Evolutionary conservation across 2,329 filamentous ascomycete species (phyloP).

Genomic region (Colletotrichum sublineola): DNA sequence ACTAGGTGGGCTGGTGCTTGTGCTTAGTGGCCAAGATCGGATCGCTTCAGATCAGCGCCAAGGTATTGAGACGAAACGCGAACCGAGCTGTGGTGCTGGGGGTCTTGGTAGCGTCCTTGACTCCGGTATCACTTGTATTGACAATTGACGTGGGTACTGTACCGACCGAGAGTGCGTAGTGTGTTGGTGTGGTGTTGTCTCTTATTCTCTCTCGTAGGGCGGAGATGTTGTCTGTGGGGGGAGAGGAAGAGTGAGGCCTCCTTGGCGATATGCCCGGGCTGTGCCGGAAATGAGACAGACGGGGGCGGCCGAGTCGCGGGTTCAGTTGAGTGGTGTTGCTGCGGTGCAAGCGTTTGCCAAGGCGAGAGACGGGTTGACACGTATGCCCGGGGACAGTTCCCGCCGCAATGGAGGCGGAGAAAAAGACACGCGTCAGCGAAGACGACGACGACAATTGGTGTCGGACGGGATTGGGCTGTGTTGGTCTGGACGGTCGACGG

Average conservation of each 20-base stretch:
- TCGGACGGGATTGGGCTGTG: slow-evolving; percentile 30
- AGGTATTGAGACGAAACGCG: slow-evolving; percentile 40
- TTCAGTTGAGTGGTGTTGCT: not conserved
- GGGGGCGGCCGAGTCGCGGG: slow-evolving; percentile 6
- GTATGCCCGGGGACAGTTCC: slow-evolving; percentile 19
- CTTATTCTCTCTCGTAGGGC: slow-evolving; percentile 1
- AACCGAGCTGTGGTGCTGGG: slow-evolving; percentile 38
- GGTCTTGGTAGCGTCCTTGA: slow-evolving; percentile 6
- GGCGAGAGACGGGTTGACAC: slow-evolving; percentile 14
- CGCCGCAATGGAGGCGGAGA: slow-evolving; percentile 1
- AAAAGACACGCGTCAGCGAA: slow-evolving; percentile 9
- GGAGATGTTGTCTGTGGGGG: not conserved
- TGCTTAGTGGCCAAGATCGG: slow-evolving; percentile 36
- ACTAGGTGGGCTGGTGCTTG: slow-evolving; percentile 16
- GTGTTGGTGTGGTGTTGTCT: not conserved
- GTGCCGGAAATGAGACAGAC: slow-evolving; percentile 23
- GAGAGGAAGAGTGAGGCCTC: slow-evolving; percentile 27
- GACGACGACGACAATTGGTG: not conserved
- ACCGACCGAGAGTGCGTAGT: not conserved
- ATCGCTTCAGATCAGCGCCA: slow-evolving; percentile 38
- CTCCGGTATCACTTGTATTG: not conserved
- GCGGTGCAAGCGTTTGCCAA: not conserved
- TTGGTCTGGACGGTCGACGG: not conserved
- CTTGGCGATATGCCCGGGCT: slow-evolving; percentile 12
- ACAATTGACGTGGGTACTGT: not conserved